A percentile compares a stretch with the other conserved stretches of the same genome.
Evolutionary conservation across 2,329 filamentous ascomycete genomes (phyloP).

Genomic region (Verticillium nubilum): DNA sequence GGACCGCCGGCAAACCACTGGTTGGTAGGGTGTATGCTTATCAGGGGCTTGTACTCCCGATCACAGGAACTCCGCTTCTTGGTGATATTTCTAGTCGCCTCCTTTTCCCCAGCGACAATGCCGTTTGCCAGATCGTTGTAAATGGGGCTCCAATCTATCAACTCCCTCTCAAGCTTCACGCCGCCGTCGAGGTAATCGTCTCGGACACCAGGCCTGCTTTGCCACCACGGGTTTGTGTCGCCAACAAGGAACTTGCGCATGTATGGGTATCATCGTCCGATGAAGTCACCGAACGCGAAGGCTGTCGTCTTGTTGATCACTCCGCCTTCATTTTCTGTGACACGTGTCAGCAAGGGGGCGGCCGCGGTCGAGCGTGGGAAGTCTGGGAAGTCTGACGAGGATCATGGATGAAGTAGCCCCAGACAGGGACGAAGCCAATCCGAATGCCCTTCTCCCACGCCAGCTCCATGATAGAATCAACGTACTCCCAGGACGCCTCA

Average conservation of each 20-base stretch:
- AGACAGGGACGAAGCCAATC: conserved; percentile 8
- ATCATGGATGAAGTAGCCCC: conserved; percentile 6
- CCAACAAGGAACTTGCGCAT: conserved; percentile 16
- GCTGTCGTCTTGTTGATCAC: conserved; percentile 10
- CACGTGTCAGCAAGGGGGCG: background rate
- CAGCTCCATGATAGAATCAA: conserved; percentile 8
- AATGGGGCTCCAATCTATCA: conserved; percentile 11
- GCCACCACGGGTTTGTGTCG: conserved; percentile 16
- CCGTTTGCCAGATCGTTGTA: conserved; percentile 16
- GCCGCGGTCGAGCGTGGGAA: too few species aligned
- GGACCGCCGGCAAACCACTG: conserved; percentile 15
- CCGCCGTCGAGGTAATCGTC: conserved; percentile 13
- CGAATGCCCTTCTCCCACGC: conserved; percentile 12
- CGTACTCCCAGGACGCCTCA: conserved; percentile 7
- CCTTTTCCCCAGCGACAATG: conserved; percentile 25
- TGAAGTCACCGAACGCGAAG: conserved; percentile 14
- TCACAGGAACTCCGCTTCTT: background rate
- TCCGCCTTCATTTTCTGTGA: conserved; percentile 1
- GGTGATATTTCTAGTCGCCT: conserved; percentile 51
- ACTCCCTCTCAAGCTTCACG: conserved; percentile 7
- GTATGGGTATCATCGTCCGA: conserved; percentile 17
- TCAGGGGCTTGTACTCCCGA: conserved; percentile 5
- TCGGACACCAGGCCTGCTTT: conserved; percentile 14
- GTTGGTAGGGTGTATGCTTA: conserved; percentile 16
- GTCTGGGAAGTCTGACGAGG: background rate